phyloP scores from a whole-genome alignment of 2,329 filamentous ascomycete species.

The Penicillium italicum region DNA sequence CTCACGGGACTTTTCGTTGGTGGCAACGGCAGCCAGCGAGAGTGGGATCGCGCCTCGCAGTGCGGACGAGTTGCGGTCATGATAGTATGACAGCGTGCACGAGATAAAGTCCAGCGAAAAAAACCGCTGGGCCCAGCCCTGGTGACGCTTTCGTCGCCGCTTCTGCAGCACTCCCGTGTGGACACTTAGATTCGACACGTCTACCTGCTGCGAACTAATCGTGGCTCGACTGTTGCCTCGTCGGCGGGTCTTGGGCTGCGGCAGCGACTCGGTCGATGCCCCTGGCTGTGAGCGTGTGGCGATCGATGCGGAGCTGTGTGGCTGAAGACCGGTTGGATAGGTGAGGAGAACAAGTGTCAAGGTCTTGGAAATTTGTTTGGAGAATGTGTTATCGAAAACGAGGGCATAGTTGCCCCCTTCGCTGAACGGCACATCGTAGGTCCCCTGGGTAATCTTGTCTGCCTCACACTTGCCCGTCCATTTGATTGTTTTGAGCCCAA shows the following conservation, averaged over 20 bases:
- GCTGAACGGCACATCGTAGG: conserved; percentile 69
- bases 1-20: conserved; percentile 81
- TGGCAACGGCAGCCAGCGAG: conserved; percentile 83
- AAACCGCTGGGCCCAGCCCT: conserved; percentile 88
- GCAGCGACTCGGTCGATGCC: conserved; percentile 52
- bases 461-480: conserved; percentile 97
- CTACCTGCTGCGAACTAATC: conserved; percentile 25
- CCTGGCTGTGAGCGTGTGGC: conserved; percentile 42
- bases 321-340: conserved; percentile 70
- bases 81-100: conserved; percentile 93
- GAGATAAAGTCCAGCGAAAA: conserved; percentile 95
- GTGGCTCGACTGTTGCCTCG: conserved; percentile 30
- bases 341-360: conserved; percentile 92
- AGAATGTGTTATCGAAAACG: conserved; percentile 98
- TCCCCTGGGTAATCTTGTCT: conserved; percentile 89
- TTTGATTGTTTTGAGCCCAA: conserved; percentile 60
- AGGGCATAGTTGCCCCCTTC: conserved; percentile 92
- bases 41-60: conserved; percentile 88
- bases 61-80: conserved; percentile 88
- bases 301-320: conserved; percentile 46
- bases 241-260: conserved; percentile 34
- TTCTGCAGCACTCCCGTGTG: conserved; percentile 86
- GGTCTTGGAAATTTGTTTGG: conserved; percentile 89
- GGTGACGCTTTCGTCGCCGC: conserved; percentile 85
- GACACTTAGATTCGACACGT: conserved; percentile 50